phyloP scores from a whole-genome alignment of 2,329 filamentous ascomycete genomes.

The Nemania sp. region DNA sequence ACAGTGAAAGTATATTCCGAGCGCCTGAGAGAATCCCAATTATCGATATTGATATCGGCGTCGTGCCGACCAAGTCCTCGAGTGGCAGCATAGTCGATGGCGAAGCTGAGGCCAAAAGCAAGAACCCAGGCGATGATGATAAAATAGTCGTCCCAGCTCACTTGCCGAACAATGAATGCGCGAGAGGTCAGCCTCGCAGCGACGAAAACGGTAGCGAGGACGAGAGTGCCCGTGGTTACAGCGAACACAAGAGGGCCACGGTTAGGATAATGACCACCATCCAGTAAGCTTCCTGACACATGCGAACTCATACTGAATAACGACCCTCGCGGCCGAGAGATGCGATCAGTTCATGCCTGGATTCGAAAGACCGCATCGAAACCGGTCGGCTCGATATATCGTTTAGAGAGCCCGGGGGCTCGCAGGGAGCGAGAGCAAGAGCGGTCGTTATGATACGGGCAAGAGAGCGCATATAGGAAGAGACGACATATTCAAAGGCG shows the following conservation, averaged over 20 bases:
- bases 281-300: constrained; percentile 27
- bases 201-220: constrained; percentile 75
- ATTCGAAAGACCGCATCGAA: neutral
- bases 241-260: constrained; percentile 67
- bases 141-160: constrained; percentile 79
- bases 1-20: constrained; percentile 69
- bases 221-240: constrained; percentile 71
- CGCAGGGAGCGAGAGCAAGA: constrained; percentile 14
- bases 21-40: constrained; percentile 57
- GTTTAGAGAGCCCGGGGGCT: constrained; percentile 3
- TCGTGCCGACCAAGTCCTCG: constrained; percentile 73
- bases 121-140: constrained; percentile 80
- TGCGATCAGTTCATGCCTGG: constrained; percentile 35
- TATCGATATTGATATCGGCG: constrained; percentile 55
- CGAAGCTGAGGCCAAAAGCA: constrained; percentile 68
- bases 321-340: constrained; percentile 30
- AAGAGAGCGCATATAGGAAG: constrained; percentile 4
- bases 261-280: constrained; percentile 42
- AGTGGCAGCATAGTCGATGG: constrained; percentile 66
- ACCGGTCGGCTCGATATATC: too few species aligned
- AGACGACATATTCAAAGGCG: constrained; percentile 22
- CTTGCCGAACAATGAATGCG: constrained; percentile 70
- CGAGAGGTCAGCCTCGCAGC: constrained; percentile 74
- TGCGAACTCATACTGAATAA: constrained; percentile 32
- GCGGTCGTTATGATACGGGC: constrained; percentile 14